Evolutionary conservation across 768 basidiomycete genomes (phyloP), one percentile per base, ranked within the genome.

Genomic region (Sarcomyxa edulis): DNA sequence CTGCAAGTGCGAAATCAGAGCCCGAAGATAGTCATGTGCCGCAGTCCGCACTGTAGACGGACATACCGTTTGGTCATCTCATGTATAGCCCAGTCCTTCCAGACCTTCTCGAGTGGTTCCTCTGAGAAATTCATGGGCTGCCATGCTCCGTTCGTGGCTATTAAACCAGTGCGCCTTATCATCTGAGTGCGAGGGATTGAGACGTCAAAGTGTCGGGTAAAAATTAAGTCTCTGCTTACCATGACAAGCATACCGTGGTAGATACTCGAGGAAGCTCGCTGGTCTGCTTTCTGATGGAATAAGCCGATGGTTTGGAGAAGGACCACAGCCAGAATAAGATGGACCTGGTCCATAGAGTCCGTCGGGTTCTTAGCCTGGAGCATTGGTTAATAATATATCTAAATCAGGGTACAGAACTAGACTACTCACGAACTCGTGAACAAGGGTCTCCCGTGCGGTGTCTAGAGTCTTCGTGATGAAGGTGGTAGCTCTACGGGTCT

Each of bases 181-280:
- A 72, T 70, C 72, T 74, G 45, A 19, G 19, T 23, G 21, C 15
- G 19, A 16, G 18, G 14, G 15, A 18, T 20, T 24, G 7, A 23
- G 29, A 29, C 32, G 23, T 21, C 18, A 15, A 33, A 18, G n/a
- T n/a, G n/a, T n/a, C n/a, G n/a, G n/a, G n/a, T n/a, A n/a, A n/a
- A n/a, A n/a, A n/a, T n/a, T n/a, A n/a, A n/a, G n/a, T n/a, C n/a
- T n/a, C n/a, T n/a, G 62, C 66, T 50, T 51, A 79, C 80, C 66
- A 69, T 69, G 33, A 78, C 71, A 18, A 84, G 68, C 68, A 76
- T 74, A 26, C 68, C 68, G 56, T 74, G 81, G 50, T 74, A 81
- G n/a, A 69, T 56, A 42, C 58, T 75, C 31, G 72, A 73, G 37
- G 62, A 61, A 19, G 62, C 64, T 42, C 73, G 63, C 47, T 72